Evolutionary conservation across 495 filamentous ascomycete species (phyloP).

Genomic region (Thermothielavioides terrestris): DNA sequence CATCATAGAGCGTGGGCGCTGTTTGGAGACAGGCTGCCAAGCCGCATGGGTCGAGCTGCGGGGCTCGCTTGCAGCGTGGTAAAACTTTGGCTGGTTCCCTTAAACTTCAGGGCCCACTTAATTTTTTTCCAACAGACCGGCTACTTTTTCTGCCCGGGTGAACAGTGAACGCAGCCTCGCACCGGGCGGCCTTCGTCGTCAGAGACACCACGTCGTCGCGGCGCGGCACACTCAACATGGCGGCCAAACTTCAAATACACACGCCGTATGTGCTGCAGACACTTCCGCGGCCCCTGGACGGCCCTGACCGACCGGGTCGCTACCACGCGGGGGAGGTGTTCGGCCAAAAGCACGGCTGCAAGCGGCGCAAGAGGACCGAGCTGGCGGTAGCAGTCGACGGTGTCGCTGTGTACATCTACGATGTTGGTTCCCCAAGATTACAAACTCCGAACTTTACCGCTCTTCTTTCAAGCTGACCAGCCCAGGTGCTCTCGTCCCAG

Average conservation of each 20-base stretch:
- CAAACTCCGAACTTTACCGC: no score
- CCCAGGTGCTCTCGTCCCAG: conserved; percentile 67
- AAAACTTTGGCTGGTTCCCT: no score
- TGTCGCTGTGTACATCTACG: conserved; percentile 85
- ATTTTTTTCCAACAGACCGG: conserved; percentile 14
- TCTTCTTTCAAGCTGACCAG: conserved; percentile 13
- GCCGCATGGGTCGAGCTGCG: not conserved
- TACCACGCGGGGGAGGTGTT: conserved; percentile 62
- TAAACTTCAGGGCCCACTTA: conserved; percentile 13
- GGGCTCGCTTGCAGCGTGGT: no score
- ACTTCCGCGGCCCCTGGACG: conserved; percentile 56
- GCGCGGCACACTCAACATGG: conserved; percentile 30
- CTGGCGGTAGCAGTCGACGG: conserved; percentile 81
- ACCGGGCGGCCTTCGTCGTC: no score
- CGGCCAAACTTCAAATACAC: conserved; percentile 46
- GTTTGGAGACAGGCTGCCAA: not conserved
- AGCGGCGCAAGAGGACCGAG: conserved; percentile 79
- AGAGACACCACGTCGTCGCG: no score
- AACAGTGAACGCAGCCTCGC: no score
- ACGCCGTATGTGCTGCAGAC: conserved; percentile 55
- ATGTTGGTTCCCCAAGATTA: conserved; percentile 49
- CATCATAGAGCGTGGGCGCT: conserved; percentile 12
- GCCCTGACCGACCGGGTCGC: conserved; percentile 42
- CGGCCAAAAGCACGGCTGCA: conserved; percentile 55
- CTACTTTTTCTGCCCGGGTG: conserved; percentile 24